These are phyloP conservation scores for Berkeleyomyces rouxiae DNA, from an alignment of 2,329 filamentous ascomycete genomes.

Conservation along the genomic window DNA sequence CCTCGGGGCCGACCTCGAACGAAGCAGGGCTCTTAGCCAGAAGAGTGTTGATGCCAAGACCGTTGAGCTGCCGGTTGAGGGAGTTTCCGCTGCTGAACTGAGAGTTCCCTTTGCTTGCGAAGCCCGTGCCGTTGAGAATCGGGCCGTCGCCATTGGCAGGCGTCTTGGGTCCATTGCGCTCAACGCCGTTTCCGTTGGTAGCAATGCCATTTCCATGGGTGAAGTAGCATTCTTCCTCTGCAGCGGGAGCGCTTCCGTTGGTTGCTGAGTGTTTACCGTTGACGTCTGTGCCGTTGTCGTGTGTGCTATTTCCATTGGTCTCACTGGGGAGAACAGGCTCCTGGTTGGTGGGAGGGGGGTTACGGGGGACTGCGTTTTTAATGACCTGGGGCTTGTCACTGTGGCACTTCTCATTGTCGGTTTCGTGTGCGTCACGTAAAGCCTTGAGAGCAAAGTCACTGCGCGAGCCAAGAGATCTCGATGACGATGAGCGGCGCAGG, in stretches of 20 bases:
- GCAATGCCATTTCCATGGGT: background rate
- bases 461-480: constrained; percentile 65
- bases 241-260: too few species aligned
- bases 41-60: background rate
- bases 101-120: background rate
- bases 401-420: background rate
- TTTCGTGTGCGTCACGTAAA: background rate
- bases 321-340: background rate
- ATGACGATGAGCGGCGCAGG: constrained; percentile 64
- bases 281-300: background rate
- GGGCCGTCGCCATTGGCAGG: background rate
- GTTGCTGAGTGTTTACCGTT: too few species aligned
- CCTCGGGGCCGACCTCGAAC: background rate
- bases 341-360: background rate
- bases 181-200: background rate
- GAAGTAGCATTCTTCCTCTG: background rate
- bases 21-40: background rate
- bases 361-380: background rate
- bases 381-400: background rate
- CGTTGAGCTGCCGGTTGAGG: background rate
- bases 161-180: background rate
- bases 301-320: background rate
- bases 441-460: constrained; percentile 47
- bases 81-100: too few species aligned
- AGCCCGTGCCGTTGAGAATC: background rate